Base-by-base conservation (phyloP, 495 filamentous ascomycete species). In the Podospora conica region DNA sequence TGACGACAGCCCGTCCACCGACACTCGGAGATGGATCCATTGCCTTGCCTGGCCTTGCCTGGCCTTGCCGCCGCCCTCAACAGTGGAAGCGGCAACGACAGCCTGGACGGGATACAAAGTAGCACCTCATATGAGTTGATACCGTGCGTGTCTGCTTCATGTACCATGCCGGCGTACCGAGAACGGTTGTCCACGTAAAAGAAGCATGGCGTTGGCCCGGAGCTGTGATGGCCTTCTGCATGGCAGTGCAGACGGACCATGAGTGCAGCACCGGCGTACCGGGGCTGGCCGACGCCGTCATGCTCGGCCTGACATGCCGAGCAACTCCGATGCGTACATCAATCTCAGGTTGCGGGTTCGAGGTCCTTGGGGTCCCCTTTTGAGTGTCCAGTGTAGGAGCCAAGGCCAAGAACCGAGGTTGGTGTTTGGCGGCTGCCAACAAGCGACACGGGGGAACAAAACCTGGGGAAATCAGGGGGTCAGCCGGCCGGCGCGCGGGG, bases 381-480 rank as follows among this genome's bases (percentile, higher is more conserved):
- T 11, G 29, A 12, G n/a, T 31, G 29, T 11, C 29, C 29, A n/a
- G n/a, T 2, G 40, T 48, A 15, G 61, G 21, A 55, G 22, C 18
- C 61, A 54, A 53, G 22, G 54, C 22, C 25, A 63, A 31, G 23
- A 55, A 23, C n/a, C 25, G 27, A 24, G 59, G n/a, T 61, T n/a
- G 23, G 2, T 6, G n/a, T 54, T 22, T 40, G 64, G 55, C 28
- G 25, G 55, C 60, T 64, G 55, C 60, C 53, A 62, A 57, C 28
- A 58, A 65, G 65, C 63, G 58, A 53, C 61, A n/a, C n/a, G n/a
- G 55, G 22, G 53, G 29, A 48, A 48, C 40, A 48, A 48, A 63
- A 65, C 65, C 67, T 66, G 67, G 67, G 67, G 67, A 69, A 69
- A 40, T 60, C 57, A 60, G 24, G 66, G 62, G 66, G 23, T n/a